A percentile compares a stretch with the other conserved stretches of the same genome.
Evolutionary conservation across 495 filamentous ascomycete species (phyloP).

Genomic region (Talaromyces thailandensis): DNA sequence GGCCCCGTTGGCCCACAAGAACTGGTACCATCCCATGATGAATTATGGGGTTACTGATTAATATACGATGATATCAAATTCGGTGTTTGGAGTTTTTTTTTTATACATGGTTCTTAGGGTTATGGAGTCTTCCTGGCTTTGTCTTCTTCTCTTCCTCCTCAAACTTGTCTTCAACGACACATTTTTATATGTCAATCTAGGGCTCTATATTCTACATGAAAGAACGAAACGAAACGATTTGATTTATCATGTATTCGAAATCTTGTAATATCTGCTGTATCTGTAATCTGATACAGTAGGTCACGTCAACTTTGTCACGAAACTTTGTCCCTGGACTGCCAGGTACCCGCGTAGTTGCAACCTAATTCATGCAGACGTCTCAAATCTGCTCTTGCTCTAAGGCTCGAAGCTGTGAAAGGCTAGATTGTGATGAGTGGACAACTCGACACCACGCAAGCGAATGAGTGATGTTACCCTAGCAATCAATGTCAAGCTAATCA

Average conservation of each 20-base stretch:
- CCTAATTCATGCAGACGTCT: not conserved
- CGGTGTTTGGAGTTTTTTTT: not conserved
- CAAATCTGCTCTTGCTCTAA: not conserved
- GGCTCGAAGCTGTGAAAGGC: not conserved
- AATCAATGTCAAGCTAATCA: not conserved
- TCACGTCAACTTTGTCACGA: not conserved
- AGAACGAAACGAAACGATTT: not conserved
- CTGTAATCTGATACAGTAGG: not conserved
- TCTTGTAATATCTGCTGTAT: not conserved
- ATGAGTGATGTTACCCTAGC: not conserved
- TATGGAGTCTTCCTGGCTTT: not conserved
- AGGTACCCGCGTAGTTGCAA: not conserved
- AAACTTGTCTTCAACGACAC: not conserved
- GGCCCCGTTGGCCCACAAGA: constrained; percentile 16
- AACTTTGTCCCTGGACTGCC: not conserved
- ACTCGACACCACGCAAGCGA: not conserved
- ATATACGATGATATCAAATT: not conserved
- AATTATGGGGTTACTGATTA: constrained; percentile 29
- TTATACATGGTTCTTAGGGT: not conserved
- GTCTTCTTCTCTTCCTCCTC: not conserved
- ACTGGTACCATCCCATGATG: constrained; percentile 37
- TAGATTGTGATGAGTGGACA: not conserved
- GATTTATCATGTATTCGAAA: not conserved
- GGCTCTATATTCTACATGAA: not conserved
- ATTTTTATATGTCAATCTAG: not conserved